Base-by-base conservation (phyloP, 352 stramenopile species). In the Phytophthora syringae region DNA sequence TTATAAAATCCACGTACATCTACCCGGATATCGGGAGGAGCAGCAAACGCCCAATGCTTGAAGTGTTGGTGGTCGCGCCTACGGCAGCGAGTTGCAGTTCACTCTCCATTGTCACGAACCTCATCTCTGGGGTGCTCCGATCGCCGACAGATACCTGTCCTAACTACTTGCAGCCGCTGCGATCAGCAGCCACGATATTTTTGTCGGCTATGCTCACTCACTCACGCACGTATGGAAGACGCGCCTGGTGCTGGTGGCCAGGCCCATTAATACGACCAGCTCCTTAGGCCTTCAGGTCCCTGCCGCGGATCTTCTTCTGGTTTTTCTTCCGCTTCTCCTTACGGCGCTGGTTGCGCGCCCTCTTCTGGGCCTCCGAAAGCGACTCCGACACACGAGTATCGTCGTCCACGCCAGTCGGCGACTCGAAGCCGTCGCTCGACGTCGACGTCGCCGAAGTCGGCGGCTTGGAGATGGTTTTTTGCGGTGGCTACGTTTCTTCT, bases 301-400 rank as follows among this genome's bases (percentile, higher is more conserved):
- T 69, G 25, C 64, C 71, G 13, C 56, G 55, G 60, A 88, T 63
- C 72, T 89, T 89, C 53, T 84, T 71, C 36, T 67, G 74, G 52
- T 86, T 86, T 70, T 89, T 88, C 76, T 87, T 90, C 28, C 84
- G 79, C 77, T 93, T 93, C 54, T 88, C 77, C 76, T 90, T 90
- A 61, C 84, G 82, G 52, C 81, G 81, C 55, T 79, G 68, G 76
- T 93, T 93, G 49, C 84, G 84, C 63, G 62, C 49, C 40, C 79
- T 82, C 67, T 91, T 91, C 67, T 93, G 84, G 20, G 70, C 58
- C 27, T 84, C 82, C 37, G 79, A 79, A 25, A 86, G 67, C 76
- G 76, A 54, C 70, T 60, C 66, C 60, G 50, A 52, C 54, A 68
- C 57, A 22, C 61, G 44, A 59, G 15, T 42, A 16, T 72, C 57